Base-by-base conservation (phyloP, 306 rosid genomes). In the Sphenostylis stenocarpa region DNA sequence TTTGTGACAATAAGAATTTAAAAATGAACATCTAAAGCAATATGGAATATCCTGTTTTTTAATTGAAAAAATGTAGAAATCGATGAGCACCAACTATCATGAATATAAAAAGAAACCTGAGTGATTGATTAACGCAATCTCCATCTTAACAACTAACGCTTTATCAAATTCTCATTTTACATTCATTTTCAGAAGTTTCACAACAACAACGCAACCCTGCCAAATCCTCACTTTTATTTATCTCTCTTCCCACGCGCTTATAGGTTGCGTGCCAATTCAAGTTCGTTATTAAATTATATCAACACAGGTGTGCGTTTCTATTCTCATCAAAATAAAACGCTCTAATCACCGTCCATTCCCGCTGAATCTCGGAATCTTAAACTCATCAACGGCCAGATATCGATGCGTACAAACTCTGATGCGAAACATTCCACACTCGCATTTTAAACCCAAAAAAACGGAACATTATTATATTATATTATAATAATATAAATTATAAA, bases 281-380 rank as follows among this genome's bases (percentile, higher is more conserved):
- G 83, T 67, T 69, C 66, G 76, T 81, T 79, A 85, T 67, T 76
- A 79, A 84, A 87, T 84, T 47, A 24, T 6, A 57, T 12, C 63
- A 26, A 21, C 9, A 67, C 47, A 61, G n/a, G 77, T 52, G 81
- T 82, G 78, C 68, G 67, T 77, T 73, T 73, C 24, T 45, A 28
- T 34, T 67, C 43, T 21, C 11, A 52, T 6, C 33, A 29, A 38
- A 38, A 3, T 39, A 43, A 0, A 6, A 21, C 49, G 2, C 4
- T 14, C 6, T 61, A 14, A 34, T 36, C 56, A 72, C 86, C 90
- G 85, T 83, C 6, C 4, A 6, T 24, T 53, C 0, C 1, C 0
- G 6, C 44, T 31, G 76, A 79, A 67, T 65, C 73, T 47, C 2
- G 29, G 51, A 70, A 41, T 57, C 80, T 31, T 0, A 64, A 60